A percentile compares a stretch with the other conserved stretches of the same genome.
Evolutionary conservation across 805 yeast genomes (phyloP).

Genomic region (Dipodascus albidus): DNA sequence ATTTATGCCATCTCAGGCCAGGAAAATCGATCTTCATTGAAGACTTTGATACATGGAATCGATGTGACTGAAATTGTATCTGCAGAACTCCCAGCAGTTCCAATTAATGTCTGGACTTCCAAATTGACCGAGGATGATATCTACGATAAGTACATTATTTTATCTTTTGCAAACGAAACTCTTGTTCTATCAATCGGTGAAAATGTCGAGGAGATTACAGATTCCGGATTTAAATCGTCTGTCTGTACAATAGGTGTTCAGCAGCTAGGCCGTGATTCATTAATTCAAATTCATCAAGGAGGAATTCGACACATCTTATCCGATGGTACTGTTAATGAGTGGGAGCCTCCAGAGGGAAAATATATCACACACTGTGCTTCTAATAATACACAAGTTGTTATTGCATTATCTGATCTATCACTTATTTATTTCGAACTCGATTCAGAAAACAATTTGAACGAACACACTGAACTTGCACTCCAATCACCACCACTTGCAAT

Average conservation of each 20-base stretch:
- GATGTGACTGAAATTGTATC: slow-evolving; percentile 52
- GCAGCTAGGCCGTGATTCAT: slow-evolving; percentile 49
- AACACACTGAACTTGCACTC: slow-evolving; percentile 51
- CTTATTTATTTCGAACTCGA: slow-evolving; percentile 76
- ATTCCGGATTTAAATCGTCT: slow-evolving; percentile 45
- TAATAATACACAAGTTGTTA: slow-evolving; percentile 54
- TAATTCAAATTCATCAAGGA: slow-evolving; percentile 61
- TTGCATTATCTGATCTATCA: slow-evolving; percentile 64
- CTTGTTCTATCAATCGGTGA: slow-evolving; percentile 70
- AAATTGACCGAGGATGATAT: slow-evolving; percentile 33
- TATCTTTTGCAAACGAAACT: slow-evolving; percentile 57
- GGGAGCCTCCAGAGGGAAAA: slow-evolving; percentile 79
- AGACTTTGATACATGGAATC: slow-evolving; percentile 44
- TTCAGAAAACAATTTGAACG: slow-evolving; percentile 52
- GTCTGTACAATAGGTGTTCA: slow-evolving; percentile 57
- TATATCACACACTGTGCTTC: slow-evolving; percentile 47
- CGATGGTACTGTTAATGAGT: slow-evolving; percentile 36
- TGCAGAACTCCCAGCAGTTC: slow-evolving; percentile 60
- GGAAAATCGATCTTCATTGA: slow-evolving; percentile 33
- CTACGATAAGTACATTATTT: slow-evolving; percentile 51
- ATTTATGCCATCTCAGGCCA: slow-evolving; percentile 34
- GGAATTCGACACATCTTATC: slow-evolving; percentile 52
- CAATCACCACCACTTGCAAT: slow-evolving; percentile 34
- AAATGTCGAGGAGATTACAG: slow-evolving; percentile 61
- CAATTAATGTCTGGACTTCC: slow-evolving; percentile 56